These are phyloP conservation scores for Trichosporon asahii DNA, from an alignment of 1,284 basidiomycete species.

Conservation along the genomic window DNA sequence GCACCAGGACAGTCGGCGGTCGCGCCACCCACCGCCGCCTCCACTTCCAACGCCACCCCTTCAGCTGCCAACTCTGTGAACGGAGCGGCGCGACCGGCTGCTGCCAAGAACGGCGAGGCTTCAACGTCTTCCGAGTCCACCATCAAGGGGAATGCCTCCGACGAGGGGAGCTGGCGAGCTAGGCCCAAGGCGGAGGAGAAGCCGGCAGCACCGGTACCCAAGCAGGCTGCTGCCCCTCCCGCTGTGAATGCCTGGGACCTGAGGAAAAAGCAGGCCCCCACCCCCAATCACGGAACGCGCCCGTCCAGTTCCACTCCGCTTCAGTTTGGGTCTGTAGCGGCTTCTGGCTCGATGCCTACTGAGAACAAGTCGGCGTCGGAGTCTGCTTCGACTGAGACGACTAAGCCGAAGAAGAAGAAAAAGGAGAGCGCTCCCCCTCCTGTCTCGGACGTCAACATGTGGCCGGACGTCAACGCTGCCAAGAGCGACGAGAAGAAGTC, in stretches of 20 bases:
- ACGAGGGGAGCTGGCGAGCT: constrained; percentile 38
- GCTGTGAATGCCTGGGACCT: constrained; percentile 45
- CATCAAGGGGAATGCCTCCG: constrained; percentile 25
- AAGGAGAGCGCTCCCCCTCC: constrained; percentile 19
- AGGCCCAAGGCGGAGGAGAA: constrained; percentile 24
- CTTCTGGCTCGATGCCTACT: background rate
- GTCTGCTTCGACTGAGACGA: background rate
- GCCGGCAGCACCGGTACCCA: constrained; percentile 8
- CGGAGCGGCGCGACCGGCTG: background rate
- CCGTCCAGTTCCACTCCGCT: background rate
- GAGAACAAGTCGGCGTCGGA: background rate
- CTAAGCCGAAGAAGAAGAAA: constrained; percentile 24
- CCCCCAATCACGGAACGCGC: background rate
- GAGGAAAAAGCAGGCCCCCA: constrained; percentile 32
- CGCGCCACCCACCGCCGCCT: constrained; percentile 3
- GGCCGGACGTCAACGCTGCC: constrained; percentile 45
- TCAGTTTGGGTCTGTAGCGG: constrained; percentile 18
- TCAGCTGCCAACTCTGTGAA: background rate
- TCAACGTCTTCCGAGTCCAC: constrained; percentile 11
- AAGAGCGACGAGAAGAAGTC: constrained; percentile 32
- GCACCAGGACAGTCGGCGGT: background rate
- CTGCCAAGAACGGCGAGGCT: background rate
- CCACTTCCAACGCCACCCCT: background rate
- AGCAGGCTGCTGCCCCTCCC: constrained; percentile 32
- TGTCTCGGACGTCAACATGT: constrained; percentile 35